These are phyloP conservation scores for Biancaea sappan DNA, from an alignment of 306 rosid genomes.

Conservation along the genomic window DNA sequence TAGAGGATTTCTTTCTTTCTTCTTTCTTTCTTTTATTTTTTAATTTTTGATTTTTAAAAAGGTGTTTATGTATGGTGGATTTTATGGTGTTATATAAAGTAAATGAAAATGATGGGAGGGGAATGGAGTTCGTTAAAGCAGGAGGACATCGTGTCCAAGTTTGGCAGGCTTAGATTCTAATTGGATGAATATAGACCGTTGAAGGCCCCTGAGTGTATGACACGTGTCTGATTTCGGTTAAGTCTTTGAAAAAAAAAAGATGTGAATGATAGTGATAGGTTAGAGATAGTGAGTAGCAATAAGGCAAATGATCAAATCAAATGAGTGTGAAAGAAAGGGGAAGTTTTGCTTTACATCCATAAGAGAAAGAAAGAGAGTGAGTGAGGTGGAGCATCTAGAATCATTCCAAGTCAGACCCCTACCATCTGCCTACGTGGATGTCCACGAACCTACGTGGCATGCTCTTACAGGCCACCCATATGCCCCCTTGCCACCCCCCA, in stretches of 20 bases:
- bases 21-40: too few relatives aligned
- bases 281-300: neutral
- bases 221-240: conserved; percentile 28
- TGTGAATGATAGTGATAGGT: neutral
- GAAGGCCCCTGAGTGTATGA: conserved; percentile 12
- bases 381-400: too few relatives aligned
- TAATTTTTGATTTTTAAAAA: too few relatives aligned
- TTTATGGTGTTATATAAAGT: too few relatives aligned
- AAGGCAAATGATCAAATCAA: conserved; percentile 4
- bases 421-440: neutral
- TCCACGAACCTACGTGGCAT: neutral
- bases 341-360: too few relatives aligned
- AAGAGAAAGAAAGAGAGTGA: too few relatives aligned
- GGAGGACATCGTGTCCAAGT: neutral
- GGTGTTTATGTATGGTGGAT: too few relatives aligned
- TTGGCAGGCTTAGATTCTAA: neutral
- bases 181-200: conserved; percentile 34
- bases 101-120: neutral
- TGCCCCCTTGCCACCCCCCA: neutral
- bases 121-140: conserved; percentile 12
- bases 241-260: conserved; percentile 3
- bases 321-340: too few relatives aligned
- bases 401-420: too few relatives aligned
- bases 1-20: too few relatives aligned
- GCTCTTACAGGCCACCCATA: neutral